Percentiles rank a stretch among this genome's conserved stretches.
Conservation (phyloP, 2,329 filamentous ascomycete species). For the Teratosphaeria zuluensis region DNA sequence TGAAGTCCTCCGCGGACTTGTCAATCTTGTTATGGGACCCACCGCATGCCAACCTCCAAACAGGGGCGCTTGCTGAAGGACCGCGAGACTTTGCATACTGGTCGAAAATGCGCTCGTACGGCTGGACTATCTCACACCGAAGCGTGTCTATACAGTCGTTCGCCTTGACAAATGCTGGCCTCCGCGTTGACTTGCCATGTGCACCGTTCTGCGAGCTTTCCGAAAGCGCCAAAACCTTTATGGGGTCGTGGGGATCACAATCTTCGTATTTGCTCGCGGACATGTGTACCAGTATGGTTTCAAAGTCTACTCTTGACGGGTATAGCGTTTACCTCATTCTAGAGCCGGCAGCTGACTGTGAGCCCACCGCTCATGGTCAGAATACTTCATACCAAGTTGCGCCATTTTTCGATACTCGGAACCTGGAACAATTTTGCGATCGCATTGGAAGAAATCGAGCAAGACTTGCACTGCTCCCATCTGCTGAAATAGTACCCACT, state of each 20-base stretch:
- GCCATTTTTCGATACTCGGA: too few species aligned
- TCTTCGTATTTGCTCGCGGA: background rate
- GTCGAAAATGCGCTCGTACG: background rate
- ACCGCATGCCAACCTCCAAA: too few species aligned
- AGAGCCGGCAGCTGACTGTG: too few species aligned
- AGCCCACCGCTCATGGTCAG: too few species aligned
- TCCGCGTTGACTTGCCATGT: background rate
- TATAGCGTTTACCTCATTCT: too few species aligned
- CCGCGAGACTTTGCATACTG: background rate
- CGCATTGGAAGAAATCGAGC: background rate
- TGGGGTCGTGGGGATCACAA: background rate
- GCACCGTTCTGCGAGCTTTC: background rate
- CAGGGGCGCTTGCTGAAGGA: background rate
- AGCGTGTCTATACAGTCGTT: background rate
- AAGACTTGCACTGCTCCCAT: background rate
- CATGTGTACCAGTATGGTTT: too few species aligned
- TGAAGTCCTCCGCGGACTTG: slow-evolving; percentile 9
- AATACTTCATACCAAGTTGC: too few species aligned
- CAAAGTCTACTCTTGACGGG: too few species aligned
- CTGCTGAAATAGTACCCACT: background rate
- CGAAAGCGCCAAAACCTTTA: background rate
- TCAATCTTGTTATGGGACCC: slow-evolving; percentile 12
- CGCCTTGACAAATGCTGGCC: background rate
- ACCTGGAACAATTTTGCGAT: too few species aligned
- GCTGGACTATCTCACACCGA: background rate